These are phyloP conservation scores for Cordyceps farinosa DNA, from an alignment of 2,329 filamentous ascomycete genomes.

Conservation along the genomic window DNA sequence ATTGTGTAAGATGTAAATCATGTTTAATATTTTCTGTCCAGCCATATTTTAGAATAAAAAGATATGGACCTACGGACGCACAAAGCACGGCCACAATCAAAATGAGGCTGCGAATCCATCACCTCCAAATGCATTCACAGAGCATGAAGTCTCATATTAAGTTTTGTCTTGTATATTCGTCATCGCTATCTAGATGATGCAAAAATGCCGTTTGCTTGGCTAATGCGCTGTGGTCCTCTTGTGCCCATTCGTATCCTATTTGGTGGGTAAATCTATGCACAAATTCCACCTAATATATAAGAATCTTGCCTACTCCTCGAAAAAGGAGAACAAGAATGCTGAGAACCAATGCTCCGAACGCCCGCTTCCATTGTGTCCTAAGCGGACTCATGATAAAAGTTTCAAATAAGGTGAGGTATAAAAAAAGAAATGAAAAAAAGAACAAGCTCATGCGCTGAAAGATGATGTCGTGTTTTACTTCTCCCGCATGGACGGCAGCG, in stretches of 20 bases:
- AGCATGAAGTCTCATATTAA: background rate
- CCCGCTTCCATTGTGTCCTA: background rate
- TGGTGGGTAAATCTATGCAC: background rate
- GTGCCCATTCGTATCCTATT: background rate
- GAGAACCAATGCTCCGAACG: conserved; percentile 8
- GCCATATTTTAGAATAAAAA: no score
- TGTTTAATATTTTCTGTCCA: background rate
- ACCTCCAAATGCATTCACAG: no score
- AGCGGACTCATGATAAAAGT: background rate
- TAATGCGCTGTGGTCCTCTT: background rate
- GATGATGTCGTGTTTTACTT: conserved; percentile 17
- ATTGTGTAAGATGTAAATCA: background rate
- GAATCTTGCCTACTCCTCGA: background rate
- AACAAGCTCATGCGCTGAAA: background rate
- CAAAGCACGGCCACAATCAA: no score
- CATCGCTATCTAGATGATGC: conserved; percentile 1
- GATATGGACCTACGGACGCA: no score
- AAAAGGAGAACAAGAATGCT: background rate
- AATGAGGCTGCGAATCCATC: no score
- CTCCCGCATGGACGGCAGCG: conserved; percentile 10
- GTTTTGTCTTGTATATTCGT: background rate
- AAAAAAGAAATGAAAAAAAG: background rate
- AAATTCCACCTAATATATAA: background rate
- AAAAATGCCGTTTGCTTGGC: conserved; percentile 1
- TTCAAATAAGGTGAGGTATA: conserved; percentile 10